A percentile compares a stretch with the other conserved stretches of the same genome.
These are phyloP conservation scores for Hypomyces perniciosus DNA, from an alignment of 2,329 filamentous ascomycete species.

Conservation along the genomic window DNA sequence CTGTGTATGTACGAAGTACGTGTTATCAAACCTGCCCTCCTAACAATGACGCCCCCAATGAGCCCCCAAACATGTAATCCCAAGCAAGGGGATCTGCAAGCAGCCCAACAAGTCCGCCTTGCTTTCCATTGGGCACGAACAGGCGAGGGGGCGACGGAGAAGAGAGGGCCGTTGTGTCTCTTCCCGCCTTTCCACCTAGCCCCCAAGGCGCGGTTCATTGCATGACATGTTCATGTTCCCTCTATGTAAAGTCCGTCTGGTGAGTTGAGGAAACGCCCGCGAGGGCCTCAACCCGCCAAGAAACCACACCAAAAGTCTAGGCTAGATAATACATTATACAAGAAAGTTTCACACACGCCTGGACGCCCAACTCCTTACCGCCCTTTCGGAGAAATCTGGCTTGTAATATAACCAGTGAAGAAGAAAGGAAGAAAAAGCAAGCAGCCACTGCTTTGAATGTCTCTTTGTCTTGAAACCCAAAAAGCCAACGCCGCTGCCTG, in stretches of 20 bases:
- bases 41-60: background rate
- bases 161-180: background rate
- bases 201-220: background rate
- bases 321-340: background rate
- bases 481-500: conserved; percentile 4
- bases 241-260: background rate
- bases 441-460: background rate
- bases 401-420: no score
- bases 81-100: background rate
- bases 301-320: conserved; percentile 4
- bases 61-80: background rate
- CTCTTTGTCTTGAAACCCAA: conserved; percentile 2
- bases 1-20: no score
- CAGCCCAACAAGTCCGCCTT: background rate
- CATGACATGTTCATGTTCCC: background rate
- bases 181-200: background rate
- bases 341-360: no score
- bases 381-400: background rate
- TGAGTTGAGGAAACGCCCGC: background rate
- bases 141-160: background rate
- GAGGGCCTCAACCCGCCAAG: conserved; percentile 6
- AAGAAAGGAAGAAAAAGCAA: background rate
- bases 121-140: background rate
- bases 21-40: no score
- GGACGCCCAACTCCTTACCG: background rate